Evolutionary conservation across 148 eudicot species (phyloP).

Genomic region (Rhododendron simsii): DNA sequence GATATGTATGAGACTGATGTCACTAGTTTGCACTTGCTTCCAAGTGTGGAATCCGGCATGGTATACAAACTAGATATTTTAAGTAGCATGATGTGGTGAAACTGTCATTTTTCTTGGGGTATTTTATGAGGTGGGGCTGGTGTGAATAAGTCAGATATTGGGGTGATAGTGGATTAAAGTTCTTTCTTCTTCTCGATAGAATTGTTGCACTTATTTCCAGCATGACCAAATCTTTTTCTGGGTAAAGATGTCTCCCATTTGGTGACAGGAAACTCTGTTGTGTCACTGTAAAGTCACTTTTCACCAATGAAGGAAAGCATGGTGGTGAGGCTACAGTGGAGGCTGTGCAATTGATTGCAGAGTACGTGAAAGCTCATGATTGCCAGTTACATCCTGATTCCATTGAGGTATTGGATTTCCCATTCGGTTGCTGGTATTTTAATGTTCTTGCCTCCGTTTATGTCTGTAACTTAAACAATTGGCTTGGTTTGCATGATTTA

Average conservation of each 20-base stretch:
- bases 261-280: conserved; percentile 63
- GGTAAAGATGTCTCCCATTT: conserved; percentile 2
- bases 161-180: background rate
- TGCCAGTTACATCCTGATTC: conserved; percentile 89
- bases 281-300: conserved; percentile 62
- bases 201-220: background rate
- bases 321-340: conserved; percentile 89
- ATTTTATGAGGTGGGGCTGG: background rate
- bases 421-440: background rate
- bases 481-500: conserved; percentile 1
- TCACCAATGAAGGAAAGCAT: conserved; percentile 77
- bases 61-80: background rate
- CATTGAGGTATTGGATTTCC: conserved; percentile 44
- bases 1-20: background rate
- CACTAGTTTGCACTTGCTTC: background rate
- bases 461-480: background rate
- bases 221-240: background rate
- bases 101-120: background rate
- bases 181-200: background rate
- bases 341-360: conserved; percentile 72
- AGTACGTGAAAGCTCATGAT: conserved; percentile 61
- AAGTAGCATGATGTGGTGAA: background rate
- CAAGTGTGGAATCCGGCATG: background rate
- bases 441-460: background rate
- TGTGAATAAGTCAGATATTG: background rate